phyloP scores from a whole-genome alignment of 1,139 yeast species.

The Hyphopichia wangnamkhiaoensis region DNA sequence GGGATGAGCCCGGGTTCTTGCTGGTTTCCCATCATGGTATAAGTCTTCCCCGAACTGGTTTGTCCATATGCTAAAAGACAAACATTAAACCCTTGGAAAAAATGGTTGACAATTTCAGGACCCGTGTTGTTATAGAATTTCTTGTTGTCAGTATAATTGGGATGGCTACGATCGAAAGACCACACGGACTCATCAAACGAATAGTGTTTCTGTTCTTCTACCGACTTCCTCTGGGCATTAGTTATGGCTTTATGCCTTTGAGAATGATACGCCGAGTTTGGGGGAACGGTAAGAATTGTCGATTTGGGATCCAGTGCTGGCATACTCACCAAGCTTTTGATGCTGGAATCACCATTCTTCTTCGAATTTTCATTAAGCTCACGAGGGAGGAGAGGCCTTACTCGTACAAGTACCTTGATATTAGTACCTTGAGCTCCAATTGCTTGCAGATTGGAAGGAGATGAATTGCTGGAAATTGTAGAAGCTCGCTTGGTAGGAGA shows the following conservation, averaged over 20 bases:
- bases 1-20: constrained; percentile 63
- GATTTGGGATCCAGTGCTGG: constrained; percentile 22
- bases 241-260: constrained; percentile 6
- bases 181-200: constrained; percentile 61
- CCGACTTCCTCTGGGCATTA: constrained; percentile 8
- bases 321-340: constrained; percentile 31
- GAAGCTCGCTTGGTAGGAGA: no score
- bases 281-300: constrained; percentile 24
- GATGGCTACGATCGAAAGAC: constrained; percentile 45
- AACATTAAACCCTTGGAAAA: constrained; percentile 69
- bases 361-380: constrained; percentile 21
- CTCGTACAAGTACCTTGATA: constrained; percentile 48
- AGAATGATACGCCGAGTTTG: constrained; percentile 16
- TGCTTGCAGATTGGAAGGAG: not conserved
- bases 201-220: constrained; percentile 34
- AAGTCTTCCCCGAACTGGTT: constrained; percentile 73
- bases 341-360: constrained; percentile 1
- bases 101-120: constrained; percentile 58
- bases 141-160: constrained; percentile 46
- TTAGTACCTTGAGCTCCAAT: constrained; percentile 18
- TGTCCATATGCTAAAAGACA: constrained; percentile 81
- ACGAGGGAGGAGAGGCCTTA: constrained; percentile 43
- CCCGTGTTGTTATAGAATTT: constrained; percentile 57
- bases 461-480: not conserved
- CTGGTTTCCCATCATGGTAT: constrained; percentile 68